A percentile compares a stretch with the other conserved stretches of the same genome.
Conservation (phyloP, 148 eudicot genomes). For the Chenopodium formosanum region DNA sequence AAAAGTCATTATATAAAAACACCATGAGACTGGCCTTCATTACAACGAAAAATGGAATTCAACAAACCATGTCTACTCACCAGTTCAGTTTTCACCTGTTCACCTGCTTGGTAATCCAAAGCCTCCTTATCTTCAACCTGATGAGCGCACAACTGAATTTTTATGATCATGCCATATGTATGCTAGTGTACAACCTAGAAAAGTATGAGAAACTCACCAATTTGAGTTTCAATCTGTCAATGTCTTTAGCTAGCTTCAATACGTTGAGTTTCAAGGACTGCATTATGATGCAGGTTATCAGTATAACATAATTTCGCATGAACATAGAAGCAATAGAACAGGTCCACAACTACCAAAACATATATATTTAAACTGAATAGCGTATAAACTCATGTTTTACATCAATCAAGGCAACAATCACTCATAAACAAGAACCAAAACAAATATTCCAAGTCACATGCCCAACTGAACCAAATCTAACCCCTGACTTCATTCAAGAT, state of each 20-base stretch:
- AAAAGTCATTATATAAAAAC: not conserved
- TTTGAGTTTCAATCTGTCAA: conserved; percentile 58
- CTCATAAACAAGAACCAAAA: conserved; percentile 3
- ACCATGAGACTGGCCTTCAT: not conserved
- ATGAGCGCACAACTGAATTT: conserved; percentile 14
- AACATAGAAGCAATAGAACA: not conserved
- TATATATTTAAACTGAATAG: not conserved
- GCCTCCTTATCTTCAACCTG: conserved; percentile 63
- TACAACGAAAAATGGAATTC: conserved; percentile 1
- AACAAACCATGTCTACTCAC: conserved; percentile 34
- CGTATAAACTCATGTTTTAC: not conserved
- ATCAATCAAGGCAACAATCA: not conserved
- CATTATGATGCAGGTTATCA: conserved; percentile 29
- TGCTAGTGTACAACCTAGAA: conserved; percentile 6
- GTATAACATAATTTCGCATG: conserved; percentile 3
- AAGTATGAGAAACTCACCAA: conserved; percentile 53
- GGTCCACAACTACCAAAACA: not conserved
- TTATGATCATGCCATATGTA: not conserved
- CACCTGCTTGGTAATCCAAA: conserved; percentile 25
- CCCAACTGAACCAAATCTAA: not conserved
- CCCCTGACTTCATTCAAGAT: not conserved
- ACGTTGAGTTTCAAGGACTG: conserved; percentile 96
- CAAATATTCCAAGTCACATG: not conserved
- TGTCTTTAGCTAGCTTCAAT: conserved; percentile 65
- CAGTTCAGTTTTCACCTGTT: conserved; percentile 36